Base-by-base conservation (phyloP, 2,329 filamentous ascomycete species). In the Nigrograna mackinnonii region DNA sequence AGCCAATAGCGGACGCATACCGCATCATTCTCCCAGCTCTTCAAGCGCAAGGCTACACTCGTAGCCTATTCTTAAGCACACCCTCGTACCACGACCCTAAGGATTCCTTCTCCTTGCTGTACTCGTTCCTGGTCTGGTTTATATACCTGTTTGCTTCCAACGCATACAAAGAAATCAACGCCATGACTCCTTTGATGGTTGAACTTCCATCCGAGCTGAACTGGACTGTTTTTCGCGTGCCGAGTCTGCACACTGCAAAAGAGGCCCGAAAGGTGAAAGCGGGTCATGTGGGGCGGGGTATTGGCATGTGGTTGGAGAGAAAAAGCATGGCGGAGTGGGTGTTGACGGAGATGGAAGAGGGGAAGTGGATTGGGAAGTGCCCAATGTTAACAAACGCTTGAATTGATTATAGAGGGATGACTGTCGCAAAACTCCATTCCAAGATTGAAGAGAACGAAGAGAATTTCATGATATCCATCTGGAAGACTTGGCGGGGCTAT, bases 201-300 rank as follows among this genome's bases (percentile, higher is more conserved):
- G n/a, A 3, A 31, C 28, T 5, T 12, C 35, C 6, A n/a, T 43
- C 18, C 28, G 39, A n/a, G 34, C 9, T 7, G 24, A 42, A 35
- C 11, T 46, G 46, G 45, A 51, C 46, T 4, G 24, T 51, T 13
- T 49, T 44, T 18, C 39, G 48, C 12, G 45, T 51, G 4, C 48
- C 46, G 13, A 20, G 36, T 14, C 26, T 51, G 33, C 18, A 13
- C 26, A 24, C 44, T 37, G 46, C 39, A n/a, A n/a, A n/a, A 11
- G 31, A 33, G 16, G 31, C 31, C 11, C 41, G 11, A 26, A 7
- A 20, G 22, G 45, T 47, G 9, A 42, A 37, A 30, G 41, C 47
- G 5, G 41, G 35, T 2, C 35, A 31, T 18, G 33, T 50, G 12
- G 47, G 47, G 3, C 20, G 40, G 6, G 21, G 19, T 17, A 39